These are phyloP conservation scores for Lotmaria passim DNA, from an alignment of 208 protist species.

Conservation along the genomic window DNA sequence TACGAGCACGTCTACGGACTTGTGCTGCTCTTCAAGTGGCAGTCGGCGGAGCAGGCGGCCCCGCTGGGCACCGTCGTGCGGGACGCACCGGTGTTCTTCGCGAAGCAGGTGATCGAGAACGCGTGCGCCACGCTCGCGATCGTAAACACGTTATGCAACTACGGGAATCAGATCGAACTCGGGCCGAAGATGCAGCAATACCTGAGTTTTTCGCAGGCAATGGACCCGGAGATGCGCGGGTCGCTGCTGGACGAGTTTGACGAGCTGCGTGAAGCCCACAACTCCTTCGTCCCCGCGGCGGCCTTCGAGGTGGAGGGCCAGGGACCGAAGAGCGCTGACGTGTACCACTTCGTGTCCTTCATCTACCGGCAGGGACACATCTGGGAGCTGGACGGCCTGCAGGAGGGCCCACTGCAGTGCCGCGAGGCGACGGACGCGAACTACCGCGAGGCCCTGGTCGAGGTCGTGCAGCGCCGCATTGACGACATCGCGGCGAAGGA, in stretches of 20 bases:
- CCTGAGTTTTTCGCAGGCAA: constrained; percentile 64
- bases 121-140: constrained; percentile 98
- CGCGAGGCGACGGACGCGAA: constrained; percentile 67
- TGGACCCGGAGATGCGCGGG: constrained; percentile 78
- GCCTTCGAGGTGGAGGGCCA: constrained; percentile 46
- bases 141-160: constrained; percentile 97
- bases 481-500: constrained; percentile 60
- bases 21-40: constrained; percentile 98
- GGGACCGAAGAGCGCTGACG: constrained; percentile 15
- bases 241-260: constrained; percentile 80
- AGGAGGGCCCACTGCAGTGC: constrained; percentile 90
- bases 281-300: constrained; percentile 93
- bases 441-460: constrained; percentile 67
- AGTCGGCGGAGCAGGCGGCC: constrained; percentile 35
- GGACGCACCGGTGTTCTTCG: constrained; percentile 93
- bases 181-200: constrained; percentile 90
- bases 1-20: constrained; percentile 92
- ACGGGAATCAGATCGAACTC: constrained; percentile 81
- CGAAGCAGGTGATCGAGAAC: constrained; percentile 96
- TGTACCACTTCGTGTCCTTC: constrained; percentile 97
- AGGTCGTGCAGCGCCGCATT: constrained; percentile 92
- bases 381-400: constrained; percentile 98
- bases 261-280: constrained; percentile 94
- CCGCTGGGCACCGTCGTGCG: constrained; percentile 39
- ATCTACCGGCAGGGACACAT: constrained; percentile 92